Base-by-base conservation (phyloP, 148 eudicot species). In the Silene conica region DNA sequence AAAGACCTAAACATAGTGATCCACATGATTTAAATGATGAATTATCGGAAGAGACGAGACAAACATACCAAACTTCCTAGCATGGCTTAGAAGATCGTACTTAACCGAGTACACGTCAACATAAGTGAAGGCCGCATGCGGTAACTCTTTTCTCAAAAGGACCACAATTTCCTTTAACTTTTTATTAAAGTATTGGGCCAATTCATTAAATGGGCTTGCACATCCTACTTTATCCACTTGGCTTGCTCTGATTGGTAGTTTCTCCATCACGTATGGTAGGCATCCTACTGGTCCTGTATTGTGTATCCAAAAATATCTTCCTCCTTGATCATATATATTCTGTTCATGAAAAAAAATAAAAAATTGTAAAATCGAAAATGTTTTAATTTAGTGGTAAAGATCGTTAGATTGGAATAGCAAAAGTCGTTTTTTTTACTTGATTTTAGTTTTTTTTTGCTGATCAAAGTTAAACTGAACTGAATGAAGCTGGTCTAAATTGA, bases 281-380 rank as follows among this genome's bases (percentile, higher is more conserved):
- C 98, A 94, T 0, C 98, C 98, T 3, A 89, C 78, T 1, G 98
- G 98, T 4, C 96, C 98, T 5, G 98, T 94, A 52, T 94, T 91
- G 78, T 94, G 98, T 80, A 94, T 86, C 98, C 98, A 94, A 79
- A 88, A 93, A 18, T 86, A 89, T 78, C 96, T 87, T 8, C 91
- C 97, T 75, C 96, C 98, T 78, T 77, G 78, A 16, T 52, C 75
- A 69, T 94, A 84, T 73, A 94, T 66, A 74, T 72, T 13, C 96
- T 90, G 71, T 19, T 0, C 0, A 52, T n/a, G 18, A 1, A 20
- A 3, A 54, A 23, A 22, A 61, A n/a, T n/a, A n/a, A 21, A 61
- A 1, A 25, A 25, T 8, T 12, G 2, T 63, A 3, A 20, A 19
- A 38, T 38, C 43, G 43, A 38, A 38, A 0, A 6, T 38, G 43